Conservation (phyloP, 495 filamentous ascomycete species). For the Corynascus novoguineensis region DNA sequence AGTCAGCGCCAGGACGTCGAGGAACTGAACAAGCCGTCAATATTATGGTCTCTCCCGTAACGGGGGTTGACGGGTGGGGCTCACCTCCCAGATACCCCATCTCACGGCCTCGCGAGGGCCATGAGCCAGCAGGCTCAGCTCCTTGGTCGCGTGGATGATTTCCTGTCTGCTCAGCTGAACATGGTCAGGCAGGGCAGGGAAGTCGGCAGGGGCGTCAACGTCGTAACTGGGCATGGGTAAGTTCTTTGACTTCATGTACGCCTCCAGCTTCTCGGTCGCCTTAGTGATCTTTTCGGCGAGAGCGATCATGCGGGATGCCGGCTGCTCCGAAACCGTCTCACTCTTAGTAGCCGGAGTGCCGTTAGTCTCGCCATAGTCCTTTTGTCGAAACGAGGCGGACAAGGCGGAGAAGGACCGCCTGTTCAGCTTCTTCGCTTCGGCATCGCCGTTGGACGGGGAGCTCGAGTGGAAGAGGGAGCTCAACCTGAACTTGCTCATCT, state of each 20-base stretch:
- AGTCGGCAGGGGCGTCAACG: conserved; percentile 34
- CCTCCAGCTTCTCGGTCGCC: conserved; percentile 40
- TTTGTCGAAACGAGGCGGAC: conserved; percentile 16
- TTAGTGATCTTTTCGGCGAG: conserved; percentile 35
- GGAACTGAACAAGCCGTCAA: conserved; percentile 26
- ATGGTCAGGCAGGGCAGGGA: conserved; percentile 36
- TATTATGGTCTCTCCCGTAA: not conserved
- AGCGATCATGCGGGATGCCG: conserved; percentile 32
- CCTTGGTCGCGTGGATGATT: conserved; percentile 36
- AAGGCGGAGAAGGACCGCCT: conserved; percentile 25
- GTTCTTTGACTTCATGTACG: conserved; percentile 35
- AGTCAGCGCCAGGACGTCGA: conserved; percentile 35
- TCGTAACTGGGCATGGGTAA: conserved; percentile 36
- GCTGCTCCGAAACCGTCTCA: not conserved
- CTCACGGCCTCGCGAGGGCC: conserved; percentile 39
- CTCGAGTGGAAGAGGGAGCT: conserved; percentile 29
- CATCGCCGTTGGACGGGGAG: conserved; percentile 20
- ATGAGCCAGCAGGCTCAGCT: conserved; percentile 37
- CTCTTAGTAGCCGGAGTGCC: not conserved
- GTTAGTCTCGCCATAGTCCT: conserved; percentile 21
- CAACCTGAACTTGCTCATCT: conserved; percentile 35
- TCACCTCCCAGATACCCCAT: conserved; percentile 40
- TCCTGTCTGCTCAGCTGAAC: conserved; percentile 33
- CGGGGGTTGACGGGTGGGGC: not conserved
- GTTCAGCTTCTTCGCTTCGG: conserved; percentile 31